phyloP scores from a whole-genome alignment of 352 stramenopile genomes.

The Elongisporangium anandrum region DNA sequence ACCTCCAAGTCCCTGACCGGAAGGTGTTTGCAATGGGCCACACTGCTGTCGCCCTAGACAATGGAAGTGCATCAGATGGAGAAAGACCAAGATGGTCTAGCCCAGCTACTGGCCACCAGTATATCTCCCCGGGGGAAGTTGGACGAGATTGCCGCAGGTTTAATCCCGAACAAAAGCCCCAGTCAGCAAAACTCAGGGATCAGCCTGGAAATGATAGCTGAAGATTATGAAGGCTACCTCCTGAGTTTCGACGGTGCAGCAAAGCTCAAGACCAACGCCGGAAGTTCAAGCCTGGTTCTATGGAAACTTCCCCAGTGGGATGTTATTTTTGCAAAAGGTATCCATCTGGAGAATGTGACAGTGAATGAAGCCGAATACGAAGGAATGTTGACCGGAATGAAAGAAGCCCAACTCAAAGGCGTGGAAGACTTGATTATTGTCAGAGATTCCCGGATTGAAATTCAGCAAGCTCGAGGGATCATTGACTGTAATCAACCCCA shows the following conservation, averaged over 20 bases:
- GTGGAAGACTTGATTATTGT: not conserved
- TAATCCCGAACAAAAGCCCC: too few species aligned
- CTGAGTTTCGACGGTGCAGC: too few species aligned
- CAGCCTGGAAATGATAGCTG: not conserved
- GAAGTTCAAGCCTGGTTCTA: too few species aligned
- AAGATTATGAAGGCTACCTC: too few species aligned
- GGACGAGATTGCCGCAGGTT: too few species aligned
- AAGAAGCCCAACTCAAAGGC: not conserved
- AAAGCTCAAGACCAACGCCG: too few species aligned
- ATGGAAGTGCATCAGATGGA: too few species aligned
- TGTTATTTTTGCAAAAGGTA: not conserved
- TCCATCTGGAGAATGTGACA: not conserved
- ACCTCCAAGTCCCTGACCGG: constrained; percentile 11
- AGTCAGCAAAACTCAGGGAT: not conserved
- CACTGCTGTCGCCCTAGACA: constrained; percentile 4
- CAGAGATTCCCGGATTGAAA: not conserved
- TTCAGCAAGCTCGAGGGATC: not conserved
- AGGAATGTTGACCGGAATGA: constrained; percentile 1
- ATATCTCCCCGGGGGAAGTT: too few species aligned
- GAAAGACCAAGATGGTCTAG: too few species aligned
- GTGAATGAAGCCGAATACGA: constrained; percentile 5
- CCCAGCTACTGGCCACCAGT: too few species aligned
- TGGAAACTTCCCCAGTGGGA: not conserved
- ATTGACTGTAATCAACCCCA: constrained; percentile 2
- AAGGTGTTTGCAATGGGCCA: constrained; percentile 6